Evolutionary conservation across 2,329 filamentous ascomycete genomes (phyloP).

Genomic region (Colletotrichum liriopes): DNA sequence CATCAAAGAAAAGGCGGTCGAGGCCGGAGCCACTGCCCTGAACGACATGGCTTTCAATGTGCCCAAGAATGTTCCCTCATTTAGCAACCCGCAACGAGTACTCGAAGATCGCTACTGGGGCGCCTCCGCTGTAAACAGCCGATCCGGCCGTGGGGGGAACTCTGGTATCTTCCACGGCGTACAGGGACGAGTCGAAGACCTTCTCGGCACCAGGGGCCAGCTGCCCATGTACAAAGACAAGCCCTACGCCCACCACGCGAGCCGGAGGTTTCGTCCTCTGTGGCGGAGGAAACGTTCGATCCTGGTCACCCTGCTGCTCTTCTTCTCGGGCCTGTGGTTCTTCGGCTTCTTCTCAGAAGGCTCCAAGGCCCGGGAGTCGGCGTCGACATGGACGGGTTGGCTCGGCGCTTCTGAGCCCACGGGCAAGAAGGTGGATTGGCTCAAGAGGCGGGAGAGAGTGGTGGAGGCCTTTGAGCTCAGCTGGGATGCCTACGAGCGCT

Average conservation of each 20-base stretch:
- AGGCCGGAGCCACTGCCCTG: constrained; percentile 64
- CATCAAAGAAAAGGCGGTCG: constrained; percentile 64
- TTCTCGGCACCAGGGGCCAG: constrained; percentile 73
- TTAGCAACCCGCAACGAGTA: constrained; percentile 75
- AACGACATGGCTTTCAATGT: constrained; percentile 77
- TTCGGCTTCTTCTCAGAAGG: constrained; percentile 71
- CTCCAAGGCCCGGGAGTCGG: constrained; percentile 48
- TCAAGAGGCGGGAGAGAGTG: constrained; percentile 82
- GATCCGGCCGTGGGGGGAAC: constrained; percentile 55
- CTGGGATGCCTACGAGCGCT: constrained; percentile 92
- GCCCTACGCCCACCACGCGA: constrained; percentile 81
- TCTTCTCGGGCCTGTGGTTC: constrained; percentile 76
- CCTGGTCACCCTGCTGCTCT: constrained; percentile 69
- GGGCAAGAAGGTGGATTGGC: constrained; percentile 77
- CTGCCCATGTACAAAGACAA: constrained; percentile 99
- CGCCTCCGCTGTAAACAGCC: constrained; percentile 62
- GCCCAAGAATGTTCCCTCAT: constrained; percentile 80
- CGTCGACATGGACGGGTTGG: constrained; percentile 70
- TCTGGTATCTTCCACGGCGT: constrained; percentile 65
- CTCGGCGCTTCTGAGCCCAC: constrained; percentile 64
- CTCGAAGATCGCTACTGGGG: constrained; percentile 79
- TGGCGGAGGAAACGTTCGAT: constrained; percentile 75
- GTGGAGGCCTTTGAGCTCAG: constrained; percentile 92
- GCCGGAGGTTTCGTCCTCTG: constrained; percentile 71
- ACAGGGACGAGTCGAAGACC: constrained; percentile 73